These are phyloP conservation scores for Liquidambar formosana DNA, from an alignment of 164 flowering plant species.

Conservation along the genomic window DNA sequence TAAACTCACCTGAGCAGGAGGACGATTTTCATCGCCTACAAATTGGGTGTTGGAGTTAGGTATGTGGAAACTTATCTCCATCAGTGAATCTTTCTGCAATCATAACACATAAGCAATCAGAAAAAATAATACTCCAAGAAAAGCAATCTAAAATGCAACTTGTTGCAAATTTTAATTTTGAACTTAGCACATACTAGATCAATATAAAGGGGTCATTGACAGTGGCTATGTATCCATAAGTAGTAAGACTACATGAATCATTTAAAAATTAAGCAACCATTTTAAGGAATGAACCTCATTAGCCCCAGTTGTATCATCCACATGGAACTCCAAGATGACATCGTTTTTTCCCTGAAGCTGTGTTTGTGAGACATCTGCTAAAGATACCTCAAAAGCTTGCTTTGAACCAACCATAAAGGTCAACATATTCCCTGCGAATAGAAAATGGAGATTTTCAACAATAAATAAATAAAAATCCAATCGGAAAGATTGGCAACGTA, in stretches of 20 bases:
- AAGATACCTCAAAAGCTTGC: slow-evolving; percentile 95
- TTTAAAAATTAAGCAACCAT: not conserved
- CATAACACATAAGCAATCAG: not conserved
- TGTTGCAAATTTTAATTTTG: not conserved
- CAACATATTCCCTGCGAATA: slow-evolving; percentile 71
- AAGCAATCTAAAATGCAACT: slow-evolving; percentile 7
- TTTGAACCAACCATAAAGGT: slow-evolving; percentile 74
- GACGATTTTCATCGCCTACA: slow-evolving; percentile 91
- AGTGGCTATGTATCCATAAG: not conserved
- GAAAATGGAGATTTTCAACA: not conserved
- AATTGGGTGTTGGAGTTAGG: slow-evolving; percentile 90
- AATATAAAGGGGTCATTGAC: not conserved
- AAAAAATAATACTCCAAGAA: not conserved
- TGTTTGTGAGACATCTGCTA: slow-evolving; percentile 93
- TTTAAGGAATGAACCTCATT: slow-evolving; percentile 62
- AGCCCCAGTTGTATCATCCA: slow-evolving; percentile 96
- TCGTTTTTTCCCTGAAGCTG: slow-evolving; percentile 97
- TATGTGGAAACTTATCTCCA: slow-evolving; percentile 92
- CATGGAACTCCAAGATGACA: slow-evolving; percentile 90
- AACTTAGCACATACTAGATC: not conserved
- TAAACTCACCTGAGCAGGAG: slow-evolving; percentile 80
- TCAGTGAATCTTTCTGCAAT: slow-evolving; percentile 89
- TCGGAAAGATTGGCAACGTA: not conserved
- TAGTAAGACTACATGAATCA: not conserved
- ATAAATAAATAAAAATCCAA: not conserved